These are phyloP conservation scores for Microsporum ferrugineum DNA, from an alignment of 2,329 filamentous ascomycete genomes.

Conservation along the genomic window DNA sequence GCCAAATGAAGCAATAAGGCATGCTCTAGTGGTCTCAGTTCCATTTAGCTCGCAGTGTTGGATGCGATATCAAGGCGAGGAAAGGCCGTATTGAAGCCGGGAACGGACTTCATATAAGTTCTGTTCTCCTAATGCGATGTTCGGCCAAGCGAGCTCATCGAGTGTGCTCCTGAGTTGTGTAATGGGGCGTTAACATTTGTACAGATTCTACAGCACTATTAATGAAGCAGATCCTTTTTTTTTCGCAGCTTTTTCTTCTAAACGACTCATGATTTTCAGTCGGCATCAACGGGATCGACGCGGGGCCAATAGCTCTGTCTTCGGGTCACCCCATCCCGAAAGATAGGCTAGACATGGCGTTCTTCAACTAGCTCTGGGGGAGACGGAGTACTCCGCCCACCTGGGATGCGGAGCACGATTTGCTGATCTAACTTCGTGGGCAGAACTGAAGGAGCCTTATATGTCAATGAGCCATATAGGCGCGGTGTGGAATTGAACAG, in stretches of 20 bases:
- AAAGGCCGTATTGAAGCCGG: not conserved
- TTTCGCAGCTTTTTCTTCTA: not conserved
- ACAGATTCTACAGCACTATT: too few relatives aligned
- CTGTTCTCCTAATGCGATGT: too few relatives aligned
- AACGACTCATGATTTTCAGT: not conserved
- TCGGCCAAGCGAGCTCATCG: too few relatives aligned
- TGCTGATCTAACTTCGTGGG: not conserved
- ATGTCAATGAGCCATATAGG: not conserved
- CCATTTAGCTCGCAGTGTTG: not conserved
- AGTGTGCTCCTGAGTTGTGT: too few relatives aligned
- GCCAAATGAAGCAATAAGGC: constrained; percentile 3
- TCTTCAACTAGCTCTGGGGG: not conserved
- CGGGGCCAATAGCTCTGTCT: not conserved
- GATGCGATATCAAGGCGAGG: not conserved
- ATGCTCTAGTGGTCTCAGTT: not conserved
- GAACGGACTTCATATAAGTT: not conserved
- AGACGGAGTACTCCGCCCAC: not conserved
- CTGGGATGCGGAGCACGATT: not conserved
- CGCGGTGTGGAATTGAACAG: not conserved
- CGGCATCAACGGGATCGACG: constrained; percentile 3
- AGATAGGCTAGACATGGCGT: constrained; percentile 2
- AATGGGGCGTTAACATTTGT: too few relatives aligned
- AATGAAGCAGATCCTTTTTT: not conserved
- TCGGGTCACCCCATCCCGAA: not conserved
- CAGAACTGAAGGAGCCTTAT: not conserved